phyloP scores from a whole-genome alignment of 2,329 filamentous ascomycete genomes.

The Cercospora beticola region DNA sequence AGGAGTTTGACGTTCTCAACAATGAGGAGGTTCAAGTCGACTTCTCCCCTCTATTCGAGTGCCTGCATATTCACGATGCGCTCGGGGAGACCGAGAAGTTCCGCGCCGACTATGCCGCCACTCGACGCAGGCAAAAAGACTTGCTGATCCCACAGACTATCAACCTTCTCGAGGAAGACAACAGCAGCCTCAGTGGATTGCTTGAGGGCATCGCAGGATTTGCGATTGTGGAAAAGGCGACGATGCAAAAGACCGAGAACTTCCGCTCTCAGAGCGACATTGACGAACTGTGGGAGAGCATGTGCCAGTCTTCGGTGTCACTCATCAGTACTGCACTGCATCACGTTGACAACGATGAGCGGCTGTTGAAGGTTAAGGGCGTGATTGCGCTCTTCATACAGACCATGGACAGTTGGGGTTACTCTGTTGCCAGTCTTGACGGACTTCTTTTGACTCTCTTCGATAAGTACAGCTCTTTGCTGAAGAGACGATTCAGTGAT shows the following conservation, averaged over 20 bases:
- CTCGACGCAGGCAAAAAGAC: constrained; percentile 87
- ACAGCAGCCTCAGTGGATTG: constrained; percentile 80
- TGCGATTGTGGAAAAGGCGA: constrained; percentile 92
- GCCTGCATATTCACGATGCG: constrained; percentile 92
- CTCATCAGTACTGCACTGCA: constrained; percentile 77
- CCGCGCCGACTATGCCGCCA: constrained; percentile 85
- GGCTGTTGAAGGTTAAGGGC: constrained; percentile 90
- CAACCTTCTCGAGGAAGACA: constrained; percentile 77
- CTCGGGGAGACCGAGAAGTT: constrained; percentile 91
- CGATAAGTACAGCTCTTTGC: constrained; percentile 85
- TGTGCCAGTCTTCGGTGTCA: constrained; percentile 84
- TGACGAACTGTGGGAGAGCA: constrained; percentile 98
- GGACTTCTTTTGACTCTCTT: constrained; percentile 85
- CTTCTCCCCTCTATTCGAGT: constrained; percentile 92
- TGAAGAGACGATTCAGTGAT: constrained; percentile 88
- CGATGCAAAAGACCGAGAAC: constrained; percentile 81
- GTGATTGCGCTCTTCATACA: constrained; percentile 92
- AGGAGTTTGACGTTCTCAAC: constrained; percentile 92
- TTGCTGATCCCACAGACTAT: constrained; percentile 76
- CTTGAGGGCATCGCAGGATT: constrained; percentile 94
- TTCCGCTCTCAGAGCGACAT: constrained; percentile 82
- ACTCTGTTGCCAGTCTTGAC: constrained; percentile 78
- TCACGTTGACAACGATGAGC: constrained; percentile 82
- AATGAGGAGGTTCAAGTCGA: constrained; percentile 95
- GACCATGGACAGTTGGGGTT: constrained; percentile 96